phyloP scores from a whole-genome alignment of 2,329 filamentous ascomycete species.

The Exophiala xenobiotica region DNA sequence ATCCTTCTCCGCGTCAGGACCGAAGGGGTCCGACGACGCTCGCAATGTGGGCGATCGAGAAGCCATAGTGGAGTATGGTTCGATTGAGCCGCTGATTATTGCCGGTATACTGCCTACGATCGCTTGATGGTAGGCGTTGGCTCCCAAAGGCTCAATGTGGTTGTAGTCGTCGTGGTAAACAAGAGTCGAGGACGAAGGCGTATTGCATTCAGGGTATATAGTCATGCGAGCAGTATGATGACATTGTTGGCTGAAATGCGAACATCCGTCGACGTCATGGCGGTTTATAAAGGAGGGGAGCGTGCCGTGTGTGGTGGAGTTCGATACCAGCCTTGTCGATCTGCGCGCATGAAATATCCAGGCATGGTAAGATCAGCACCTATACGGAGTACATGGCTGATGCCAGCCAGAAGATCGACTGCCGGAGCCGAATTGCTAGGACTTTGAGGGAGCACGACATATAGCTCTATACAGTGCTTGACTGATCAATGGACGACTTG shows the following conservation, averaged over 20 bases:
- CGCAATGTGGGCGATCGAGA: slow-evolving; percentile 20
- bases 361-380: background rate
- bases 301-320: background rate
- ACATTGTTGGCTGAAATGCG: background rate
- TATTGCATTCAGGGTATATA: background rate
- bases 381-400: too few relatives aligned
- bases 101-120: too few relatives aligned
- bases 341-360: background rate
- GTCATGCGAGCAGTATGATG: background rate
- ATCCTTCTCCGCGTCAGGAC: slow-evolving; percentile 16
- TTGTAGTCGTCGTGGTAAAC: too few relatives aligned
- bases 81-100: too few relatives aligned
- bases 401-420: too few relatives aligned
- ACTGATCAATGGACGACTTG: too few relatives aligned
- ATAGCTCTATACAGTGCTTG: too few relatives aligned
- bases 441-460: too few relatives aligned
- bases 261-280: background rate
- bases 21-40: slow-evolving; percentile 14
- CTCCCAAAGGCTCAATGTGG: background rate
- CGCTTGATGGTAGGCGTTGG: too few relatives aligned
- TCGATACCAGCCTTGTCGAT: background rate
- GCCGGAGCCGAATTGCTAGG: too few relatives aligned
- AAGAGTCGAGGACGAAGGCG: too few relatives aligned
- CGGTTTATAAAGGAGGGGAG: background rate
- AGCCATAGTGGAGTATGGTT: slow-evolving; percentile 1